Evolutionary conservation across 768 basidiomycete species (phyloP), one percentile per base, ranked within the genome.

Genomic region (Lentinula raphanica): DNA sequence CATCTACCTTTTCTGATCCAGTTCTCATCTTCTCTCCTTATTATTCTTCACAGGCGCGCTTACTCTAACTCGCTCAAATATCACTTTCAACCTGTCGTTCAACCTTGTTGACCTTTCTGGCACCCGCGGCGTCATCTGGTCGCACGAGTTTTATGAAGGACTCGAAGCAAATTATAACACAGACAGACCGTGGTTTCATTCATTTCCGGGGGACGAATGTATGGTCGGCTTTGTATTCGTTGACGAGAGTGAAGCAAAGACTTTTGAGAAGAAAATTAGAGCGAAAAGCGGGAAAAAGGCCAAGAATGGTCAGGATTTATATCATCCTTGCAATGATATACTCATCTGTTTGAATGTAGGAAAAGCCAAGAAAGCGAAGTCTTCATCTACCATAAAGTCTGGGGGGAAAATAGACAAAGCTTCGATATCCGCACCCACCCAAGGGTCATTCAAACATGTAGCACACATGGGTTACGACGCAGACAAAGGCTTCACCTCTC

Each of bases 381-480:
- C 77, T 0, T 76, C 79, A 68, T 27, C 51, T 6, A 86, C 81
- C 58, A 62, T 71, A 2, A 68, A 74, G 50, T 86, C 85, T 62
- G 83, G 84, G 6, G 88, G 91, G 48, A 89, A 86, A 70, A 90
- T 98, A 58, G 89, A 96, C 75, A 98, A 97, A 71, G 89, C 92
- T 0, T 83, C 88, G 78, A 98, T 98, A 49, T 94, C 93, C 11
- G 88, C 78, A 0, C 95, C 94, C 2, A 82, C 85, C 3, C 44
- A 42, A 40, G 53, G 86, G 13, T 88, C 88, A 7, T 98, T 98
- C 76, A 80, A 83, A 58, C 95, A 98, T 67, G 80, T 97, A 44
- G 93, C 90, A 0, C 95, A 98, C 68, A 96, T 99, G 90, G 95
- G 94, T 12, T 97, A 88, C 69, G 91, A 97, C 65, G 69, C 82